Base-by-base conservation (phyloP, 768 basidiomycete genomes). In the Termitomyces sp. region DNA sequence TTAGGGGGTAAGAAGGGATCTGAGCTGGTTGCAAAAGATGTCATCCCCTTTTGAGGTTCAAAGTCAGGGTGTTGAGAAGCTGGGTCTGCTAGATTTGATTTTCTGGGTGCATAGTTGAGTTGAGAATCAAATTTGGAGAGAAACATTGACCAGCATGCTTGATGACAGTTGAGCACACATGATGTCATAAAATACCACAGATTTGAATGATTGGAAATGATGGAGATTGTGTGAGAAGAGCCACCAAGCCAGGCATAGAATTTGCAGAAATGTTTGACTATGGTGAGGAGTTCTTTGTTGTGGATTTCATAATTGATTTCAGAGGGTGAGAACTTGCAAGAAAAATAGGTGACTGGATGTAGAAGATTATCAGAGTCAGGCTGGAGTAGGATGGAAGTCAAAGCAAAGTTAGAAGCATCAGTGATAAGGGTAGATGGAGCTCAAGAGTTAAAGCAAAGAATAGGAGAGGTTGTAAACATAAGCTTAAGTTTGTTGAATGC, bases 211-310 rank as follows among this genome's bases (percentile, higher is more conserved):
- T n/a, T n/a, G n/a, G n/a, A n/a, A n/a, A n/a, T n/a, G n/a, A n/a
- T n/a, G n/a, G n/a, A n/a, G n/a, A n/a, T n/a, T n/a, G n/a, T n/a
- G n/a, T n/a, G n/a, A n/a, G n/a, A n/a, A n/a, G n/a, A n/a, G n/a
- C n/a, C n/a, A n/a, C n/a, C n/a, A n/a, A n/a, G n/a, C n/a, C n/a
- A n/a, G n/a, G n/a, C n/a, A n/a, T n/a, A n/a, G n/a, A n/a, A n/a
- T n/a, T n/a, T n/a, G n/a, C n/a, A n/a, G n/a, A n/a, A n/a, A n/a
- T 70, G 67, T 32, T 70, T 61, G 5, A 82, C 64, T 43, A 83
- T 72, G 2, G 76, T 78, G 1, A 83, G 72, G 0, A 82, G 63
- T 66, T 83, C 81, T 63, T 80, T 79, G 50, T 84, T 74, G n/a
- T n/a, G n/a, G n/a, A n/a, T n/a, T n/a, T n/a, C n/a, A n/a, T n/a